phyloP scores from a whole-genome alignment of 2,329 filamentous ascomycete genomes.

The Atkinsonella hypoxylon region DNA sequence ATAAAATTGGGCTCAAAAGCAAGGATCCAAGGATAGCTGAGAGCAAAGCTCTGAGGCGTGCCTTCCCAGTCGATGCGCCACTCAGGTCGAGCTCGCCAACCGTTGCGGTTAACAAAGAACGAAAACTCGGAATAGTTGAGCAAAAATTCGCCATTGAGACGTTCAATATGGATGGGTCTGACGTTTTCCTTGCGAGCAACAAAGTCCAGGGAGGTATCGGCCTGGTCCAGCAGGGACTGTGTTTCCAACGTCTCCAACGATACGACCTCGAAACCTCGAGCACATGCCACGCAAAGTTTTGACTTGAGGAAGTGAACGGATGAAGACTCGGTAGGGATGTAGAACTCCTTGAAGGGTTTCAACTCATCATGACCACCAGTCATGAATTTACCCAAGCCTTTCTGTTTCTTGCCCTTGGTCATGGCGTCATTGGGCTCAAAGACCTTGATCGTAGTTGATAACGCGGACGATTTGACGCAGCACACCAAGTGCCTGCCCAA shows the following conservation, averaged over 20 bases:
- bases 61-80: constrained; percentile 99
- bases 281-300: constrained; percentile 92
- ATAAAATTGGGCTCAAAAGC: constrained; percentile 97
- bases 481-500: constrained; percentile 89
- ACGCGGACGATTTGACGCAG: constrained; percentile 84
- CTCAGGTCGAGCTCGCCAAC: constrained; percentile 89
- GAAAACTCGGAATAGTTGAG: constrained; percentile 98
- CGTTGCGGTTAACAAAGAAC: constrained; percentile 98
- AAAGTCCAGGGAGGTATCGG: constrained; percentile 95
- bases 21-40: constrained; percentile 93
- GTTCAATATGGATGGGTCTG: constrained; percentile 92
- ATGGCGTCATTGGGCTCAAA: constrained; percentile 94
- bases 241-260: constrained; percentile 96
- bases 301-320: constrained; percentile 96
- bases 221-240: constrained; percentile 91
- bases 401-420: constrained; percentile 89
- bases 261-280: constrained; percentile 92
- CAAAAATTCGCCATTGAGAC: constrained; percentile 91
- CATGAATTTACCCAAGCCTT: constrained; percentile 92
- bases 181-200: constrained; percentile 88
- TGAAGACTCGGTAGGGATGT: constrained; percentile 95
- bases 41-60: constrained; percentile 78
- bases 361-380: constrained; percentile 85
- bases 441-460: constrained; percentile 97
- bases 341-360: constrained; percentile 97